Base-by-base conservation (phyloP, 1,139 yeast genomes). In the Yamadazyma jaroonii region DNA sequence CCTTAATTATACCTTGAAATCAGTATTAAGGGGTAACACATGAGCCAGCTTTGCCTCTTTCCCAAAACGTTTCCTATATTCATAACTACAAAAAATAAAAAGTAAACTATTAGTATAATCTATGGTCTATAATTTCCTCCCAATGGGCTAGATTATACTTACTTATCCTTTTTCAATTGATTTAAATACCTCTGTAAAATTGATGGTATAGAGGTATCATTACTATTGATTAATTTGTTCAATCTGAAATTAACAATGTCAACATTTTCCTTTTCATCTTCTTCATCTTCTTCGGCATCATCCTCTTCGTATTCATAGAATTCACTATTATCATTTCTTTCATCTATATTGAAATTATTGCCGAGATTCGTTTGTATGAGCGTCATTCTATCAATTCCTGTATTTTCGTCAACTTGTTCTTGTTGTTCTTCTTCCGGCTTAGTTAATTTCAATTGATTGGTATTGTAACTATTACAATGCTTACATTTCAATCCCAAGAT, bases 401-500 rank as follows among this genome's bases (percentile, higher is more conserved):
- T 14, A 12, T 13, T 17, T 5, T 9, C 25, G 9, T 23, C 25
- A 14, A 17, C 35, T 3, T n/a, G 11, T 14, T 49, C 61, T 21
- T 59, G 65, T 2, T 61, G 64, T 31, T 64, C 72, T 36, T 69
- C 75, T 44, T 68, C 80, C 25, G 78, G 79, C 49, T 81, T 82
- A 38, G 81, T 69, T 35, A 86, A 57, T 52, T 77, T 78, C 36
- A 80, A 51, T 55, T 86, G 92, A 43, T 79, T 80, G 1, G 97
- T 89, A 58, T 89, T 89, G 59, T 87, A 89, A 52, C 95, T 84
- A 46, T 77, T 74, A 61, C 97, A 89, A 56, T 84, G 88, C 46
- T 79, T 83, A 60, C 97, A 90, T 56, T 84, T 85, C 44, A 88
- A 69, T 1, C 97, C 97, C 48, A 90, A 61, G 36, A 89, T 82